Conservation (phyloP, 1,284 basidiomycete genomes). For the Ceratobasidium sp. region DNA sequence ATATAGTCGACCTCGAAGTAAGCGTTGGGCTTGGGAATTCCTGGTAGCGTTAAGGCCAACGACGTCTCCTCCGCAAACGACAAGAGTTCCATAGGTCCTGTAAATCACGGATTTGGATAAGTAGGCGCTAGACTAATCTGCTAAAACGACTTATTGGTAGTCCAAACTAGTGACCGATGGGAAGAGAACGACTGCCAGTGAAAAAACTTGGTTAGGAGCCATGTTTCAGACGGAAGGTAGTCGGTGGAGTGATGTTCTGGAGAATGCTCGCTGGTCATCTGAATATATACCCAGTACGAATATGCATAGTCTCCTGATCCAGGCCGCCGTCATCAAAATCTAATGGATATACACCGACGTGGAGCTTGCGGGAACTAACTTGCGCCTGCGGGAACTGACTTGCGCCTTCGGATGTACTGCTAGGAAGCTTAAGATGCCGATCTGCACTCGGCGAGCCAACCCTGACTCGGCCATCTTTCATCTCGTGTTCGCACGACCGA, state of each 20-base stretch:
- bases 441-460: too few relatives aligned
- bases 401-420: constrained; percentile 12
- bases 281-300: too few relatives aligned
- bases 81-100: constrained; percentile 35
- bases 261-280: neutral
- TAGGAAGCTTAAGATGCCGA: neutral
- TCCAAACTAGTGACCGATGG: constrained; percentile 7
- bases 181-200: constrained; percentile 12
- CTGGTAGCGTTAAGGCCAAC: neutral
- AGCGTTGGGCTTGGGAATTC: neutral
- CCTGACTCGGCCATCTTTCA: too few relatives aligned
- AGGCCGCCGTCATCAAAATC: too few relatives aligned
- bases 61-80: neutral
- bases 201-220: neutral
- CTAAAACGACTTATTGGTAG: constrained; percentile 26
- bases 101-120: neutral
- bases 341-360: neutral
- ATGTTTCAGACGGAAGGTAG: constrained; percentile 1
- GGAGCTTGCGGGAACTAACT: constrained; percentile 10
- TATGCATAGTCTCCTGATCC: neutral
- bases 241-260: neutral
- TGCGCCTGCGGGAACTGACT: constrained; percentile 40
- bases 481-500: too few relatives aligned
- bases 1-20: constrained; percentile 49
- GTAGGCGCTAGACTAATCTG: neutral